These are phyloP conservation scores for Fusarium sp. DNA, from an alignment of 2,329 filamentous ascomycete species.

Conservation along the genomic window DNA sequence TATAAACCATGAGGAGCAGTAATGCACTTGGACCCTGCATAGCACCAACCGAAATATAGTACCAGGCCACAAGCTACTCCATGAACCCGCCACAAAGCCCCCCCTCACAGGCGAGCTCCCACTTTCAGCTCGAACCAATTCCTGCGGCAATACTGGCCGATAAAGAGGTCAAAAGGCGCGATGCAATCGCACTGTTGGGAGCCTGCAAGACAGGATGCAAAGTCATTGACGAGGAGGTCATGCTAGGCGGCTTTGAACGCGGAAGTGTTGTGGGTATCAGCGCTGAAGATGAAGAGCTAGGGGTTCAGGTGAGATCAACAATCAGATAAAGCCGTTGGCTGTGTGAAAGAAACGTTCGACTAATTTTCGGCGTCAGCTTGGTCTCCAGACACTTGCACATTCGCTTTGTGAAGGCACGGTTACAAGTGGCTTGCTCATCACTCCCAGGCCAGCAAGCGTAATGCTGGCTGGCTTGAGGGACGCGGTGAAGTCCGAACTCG, in stretches of 20 bases:
- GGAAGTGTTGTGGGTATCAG: conserved; percentile 65
- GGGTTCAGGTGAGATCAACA: conserved; percentile 54
- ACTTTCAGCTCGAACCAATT: conserved; percentile 55
- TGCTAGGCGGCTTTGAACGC: conserved; percentile 61
- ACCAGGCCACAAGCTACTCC: neutral
- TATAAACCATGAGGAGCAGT: neutral
- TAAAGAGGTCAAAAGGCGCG: conserved; percentile 50
- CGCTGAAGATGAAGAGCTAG: conserved; percentile 60
- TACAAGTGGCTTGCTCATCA: conserved; percentile 56
- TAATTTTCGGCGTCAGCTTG: conserved; percentile 49
- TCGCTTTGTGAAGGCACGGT: conserved; percentile 46
- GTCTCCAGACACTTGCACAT: conserved; percentile 58
- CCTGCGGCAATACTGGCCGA: conserved; percentile 55
- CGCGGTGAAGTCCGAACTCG: conserved; percentile 51
- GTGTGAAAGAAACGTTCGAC: neutral
- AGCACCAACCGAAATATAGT: neutral
- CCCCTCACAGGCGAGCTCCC: conserved; percentile 57
- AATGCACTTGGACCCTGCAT: neutral
- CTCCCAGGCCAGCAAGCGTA: conserved; percentile 55
- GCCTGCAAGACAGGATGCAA: conserved; percentile 54
- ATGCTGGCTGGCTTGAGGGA: conserved; percentile 55
- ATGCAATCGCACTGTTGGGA: conserved; percentile 45
- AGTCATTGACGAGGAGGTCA: conserved; percentile 59
- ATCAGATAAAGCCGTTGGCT: neutral
- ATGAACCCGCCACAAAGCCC: neutral